phyloP scores from a whole-genome alignment of 371 early-diverging fungal genomes.

The Massospora cicadina region DNA sequence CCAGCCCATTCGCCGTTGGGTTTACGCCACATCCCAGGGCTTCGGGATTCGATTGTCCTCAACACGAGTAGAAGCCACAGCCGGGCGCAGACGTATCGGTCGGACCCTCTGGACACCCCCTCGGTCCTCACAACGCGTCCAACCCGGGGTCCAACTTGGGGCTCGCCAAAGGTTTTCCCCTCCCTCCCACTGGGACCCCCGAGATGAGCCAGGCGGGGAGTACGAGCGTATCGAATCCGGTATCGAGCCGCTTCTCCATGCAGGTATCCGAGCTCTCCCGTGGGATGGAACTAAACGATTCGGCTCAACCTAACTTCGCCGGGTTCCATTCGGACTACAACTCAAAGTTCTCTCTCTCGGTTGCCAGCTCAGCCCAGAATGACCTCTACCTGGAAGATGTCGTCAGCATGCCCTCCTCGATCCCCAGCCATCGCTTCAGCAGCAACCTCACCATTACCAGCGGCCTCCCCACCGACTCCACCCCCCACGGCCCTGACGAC shows the following conservation, averaged over 20 bases:
- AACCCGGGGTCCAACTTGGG: neutral
- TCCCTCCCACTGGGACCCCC: neutral
- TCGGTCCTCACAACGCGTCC: neutral
- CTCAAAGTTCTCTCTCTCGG: neutral
- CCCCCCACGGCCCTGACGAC: neutral
- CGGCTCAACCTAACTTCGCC: neutral
- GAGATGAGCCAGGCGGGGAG: constrained; percentile 2
- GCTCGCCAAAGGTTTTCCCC: constrained; percentile 7
- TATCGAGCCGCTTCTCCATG: no score
- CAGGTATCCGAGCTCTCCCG: no score
- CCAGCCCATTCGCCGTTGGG: neutral
- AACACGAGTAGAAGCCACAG: neutral
- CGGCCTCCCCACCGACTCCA: neutral
- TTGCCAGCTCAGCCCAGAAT: neutral
- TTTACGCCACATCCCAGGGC: neutral
- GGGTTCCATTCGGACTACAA: neutral
- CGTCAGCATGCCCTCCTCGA: neutral
- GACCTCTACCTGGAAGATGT: constrained; percentile 3
- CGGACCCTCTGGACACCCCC: neutral
- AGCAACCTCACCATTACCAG: neutral
- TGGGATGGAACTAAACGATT: no score
- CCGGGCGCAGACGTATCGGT: neutral
- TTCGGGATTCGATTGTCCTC: neutral
- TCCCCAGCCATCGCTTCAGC: neutral
- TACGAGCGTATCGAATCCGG: neutral